Percentiles rank a stretch among this genome's conserved stretches.
Conservation (phyloP, 768 basidiomycete species). For the Tephrocybe sp. region DNA sequence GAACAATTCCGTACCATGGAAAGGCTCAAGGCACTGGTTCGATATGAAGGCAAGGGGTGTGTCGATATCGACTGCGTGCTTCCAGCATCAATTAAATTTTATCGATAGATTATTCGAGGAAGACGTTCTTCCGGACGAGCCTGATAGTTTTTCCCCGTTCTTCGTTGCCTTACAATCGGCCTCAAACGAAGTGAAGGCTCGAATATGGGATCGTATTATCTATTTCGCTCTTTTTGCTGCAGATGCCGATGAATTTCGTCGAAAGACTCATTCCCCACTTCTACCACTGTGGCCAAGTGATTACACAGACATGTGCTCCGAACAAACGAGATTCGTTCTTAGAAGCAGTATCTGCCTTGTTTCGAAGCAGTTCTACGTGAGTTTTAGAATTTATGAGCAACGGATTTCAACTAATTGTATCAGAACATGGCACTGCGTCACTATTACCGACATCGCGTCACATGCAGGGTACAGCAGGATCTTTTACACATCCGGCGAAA, state of each 20-base stretch:
- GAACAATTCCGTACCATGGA: no score
- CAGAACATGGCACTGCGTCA: constrained; percentile 1
- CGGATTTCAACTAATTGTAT: not conserved
- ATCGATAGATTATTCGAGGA: no score
- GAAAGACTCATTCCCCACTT: no score
- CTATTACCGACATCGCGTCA: not conserved
- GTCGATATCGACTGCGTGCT: no score
- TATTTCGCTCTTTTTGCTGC: constrained; percentile 1
- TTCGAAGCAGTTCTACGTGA: constrained; percentile 6
- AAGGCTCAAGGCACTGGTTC: no score
- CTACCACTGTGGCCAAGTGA: no score
- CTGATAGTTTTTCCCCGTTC: not conserved
- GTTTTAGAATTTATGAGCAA: not conserved
- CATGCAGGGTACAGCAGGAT: not conserved
- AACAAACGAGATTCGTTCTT: not conserved
- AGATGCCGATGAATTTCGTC: not conserved
- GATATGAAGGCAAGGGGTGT: no score
- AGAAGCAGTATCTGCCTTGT: not conserved
- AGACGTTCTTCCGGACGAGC: not conserved
- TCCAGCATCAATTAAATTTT: no score
- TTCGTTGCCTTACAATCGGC: constrained; percentile 7
- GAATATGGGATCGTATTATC: constrained; percentile 4
- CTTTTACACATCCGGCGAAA: not conserved
- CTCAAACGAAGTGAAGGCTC: not conserved
- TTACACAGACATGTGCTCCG: no score